These are phyloP conservation scores for Cyanidium caldarium DNA, from an alignment of 23 red algal genomes.

Conservation along the genomic window DNA sequence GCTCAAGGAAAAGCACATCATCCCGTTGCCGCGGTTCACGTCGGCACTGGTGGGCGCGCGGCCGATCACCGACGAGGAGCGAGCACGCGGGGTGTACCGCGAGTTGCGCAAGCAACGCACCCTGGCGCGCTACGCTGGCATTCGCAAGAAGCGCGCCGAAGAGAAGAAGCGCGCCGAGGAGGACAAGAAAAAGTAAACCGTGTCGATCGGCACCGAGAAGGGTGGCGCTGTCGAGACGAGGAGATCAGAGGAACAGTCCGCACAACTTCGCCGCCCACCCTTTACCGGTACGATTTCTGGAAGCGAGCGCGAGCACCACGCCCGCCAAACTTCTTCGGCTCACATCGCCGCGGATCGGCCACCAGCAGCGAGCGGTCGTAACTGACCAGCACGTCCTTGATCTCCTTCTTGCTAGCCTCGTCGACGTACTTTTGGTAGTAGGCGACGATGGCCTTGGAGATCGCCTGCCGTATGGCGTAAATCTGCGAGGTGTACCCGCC, in stretches of 20 bases:
- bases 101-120: slow-evolving; percentile 52
- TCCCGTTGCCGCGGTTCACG: slow-evolving; percentile 36
- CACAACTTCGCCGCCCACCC: too few species aligned
- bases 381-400: slow-evolving; percentile 64
- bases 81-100: slow-evolving; percentile 31
- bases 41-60: slow-evolving; percentile 17
- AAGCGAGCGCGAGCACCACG: slow-evolving; percentile 73
- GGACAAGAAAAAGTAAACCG: slow-evolving; percentile 48
- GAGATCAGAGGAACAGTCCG: too few species aligned
- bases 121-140: slow-evolving; percentile 30
- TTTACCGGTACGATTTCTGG: slow-evolving; percentile 94
- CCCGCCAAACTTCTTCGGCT: slow-evolving; percentile 99
- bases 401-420: slow-evolving; percentile 71
- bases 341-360: slow-evolving; percentile 87
- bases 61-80: slow-evolving; percentile 74
- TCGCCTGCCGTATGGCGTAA: slow-evolving; percentile 98
- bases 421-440: slow-evolving; percentile 99
- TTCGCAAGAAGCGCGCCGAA: slow-evolving; percentile 54
- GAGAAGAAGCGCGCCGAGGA: slow-evolving; percentile 44
- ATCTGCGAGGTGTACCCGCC: slow-evolving; percentile 89
- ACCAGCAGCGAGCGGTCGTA: slow-evolving; percentile 90
- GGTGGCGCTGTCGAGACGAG: too few species aligned
- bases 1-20: slow-evolving; percentile 29
- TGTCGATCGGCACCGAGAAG: too few species aligned
- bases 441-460: slow-evolving; percentile 81